Conservation (phyloP, 164 flowering plant species). For the Macadamia integrifolia region DNA sequence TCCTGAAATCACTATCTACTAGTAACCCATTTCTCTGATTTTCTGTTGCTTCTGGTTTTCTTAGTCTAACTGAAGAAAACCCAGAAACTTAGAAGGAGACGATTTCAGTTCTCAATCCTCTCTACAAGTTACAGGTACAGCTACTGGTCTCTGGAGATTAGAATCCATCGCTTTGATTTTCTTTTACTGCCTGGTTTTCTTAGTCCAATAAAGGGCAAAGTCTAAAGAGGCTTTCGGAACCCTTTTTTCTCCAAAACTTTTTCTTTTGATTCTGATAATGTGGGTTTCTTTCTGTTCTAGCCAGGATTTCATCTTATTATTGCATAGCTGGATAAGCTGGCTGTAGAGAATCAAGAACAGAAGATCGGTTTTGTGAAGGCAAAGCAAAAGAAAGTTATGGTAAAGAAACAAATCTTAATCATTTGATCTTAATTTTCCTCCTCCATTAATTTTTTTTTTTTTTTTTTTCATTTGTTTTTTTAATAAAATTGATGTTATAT, state of each 20-base stretch:
- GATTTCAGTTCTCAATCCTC: neutral
- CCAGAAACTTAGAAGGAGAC: too few relatives aligned
- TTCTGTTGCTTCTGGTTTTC: too few relatives aligned
- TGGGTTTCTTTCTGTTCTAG: neutral
- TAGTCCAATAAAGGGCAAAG: too few relatives aligned
- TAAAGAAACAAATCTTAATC: neutral
- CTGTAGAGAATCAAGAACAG: constrained; percentile 21
- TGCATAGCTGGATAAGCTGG: constrained; percentile 17
- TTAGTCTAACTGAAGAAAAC: too few relatives aligned
- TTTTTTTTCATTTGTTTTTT: neutral
- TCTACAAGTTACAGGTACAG: neutral
- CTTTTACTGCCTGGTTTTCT: neutral
- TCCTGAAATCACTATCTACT: too few relatives aligned
- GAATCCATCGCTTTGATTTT: neutral
- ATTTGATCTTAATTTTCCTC: neutral
- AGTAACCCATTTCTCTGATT: too few relatives aligned
- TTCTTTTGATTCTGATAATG: neutral
- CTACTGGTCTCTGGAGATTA: neutral
- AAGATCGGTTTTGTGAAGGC: constrained; percentile 19
- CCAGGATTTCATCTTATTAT: neutral
- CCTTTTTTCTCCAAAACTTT: constrained; percentile 1
- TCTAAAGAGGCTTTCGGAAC: neutral
- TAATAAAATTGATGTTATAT: neutral
- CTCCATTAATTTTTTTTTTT: neutral
- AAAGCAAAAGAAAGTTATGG: constrained; percentile 31